Evolutionary conservation across 768 basidiomycete genomes (phyloP), one percentile per base, ranked within the genome.

Genomic region (Dioszegia hungarica): DNA sequence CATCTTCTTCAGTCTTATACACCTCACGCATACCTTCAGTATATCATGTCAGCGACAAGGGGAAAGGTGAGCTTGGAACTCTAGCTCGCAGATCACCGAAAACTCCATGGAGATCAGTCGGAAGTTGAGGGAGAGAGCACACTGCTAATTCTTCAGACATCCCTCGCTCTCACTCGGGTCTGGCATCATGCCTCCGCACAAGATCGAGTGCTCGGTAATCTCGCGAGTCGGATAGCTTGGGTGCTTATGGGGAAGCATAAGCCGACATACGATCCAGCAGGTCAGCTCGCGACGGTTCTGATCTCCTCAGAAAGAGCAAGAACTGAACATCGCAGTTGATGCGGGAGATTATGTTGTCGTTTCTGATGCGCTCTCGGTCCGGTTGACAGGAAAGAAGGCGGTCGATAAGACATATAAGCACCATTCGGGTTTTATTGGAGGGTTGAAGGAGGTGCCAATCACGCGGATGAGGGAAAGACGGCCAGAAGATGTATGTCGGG

Each of bases 211-310:
- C 81, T 98, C 17, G 95, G 95, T 73, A 90, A 93, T 80, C 82
- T 98, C 10, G 93, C 95, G 5, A 86, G 89, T 67, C 83, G 90
- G 33, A 95, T 99, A 66, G 94, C 95, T 2, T 83, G 90, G 56
- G 91, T 92, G 29, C 82, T 99, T 43, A 97, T 97, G 94, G 95
- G 94, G 72, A 99, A 98, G 79, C 92, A 98, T 77, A 99, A 98
- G 73, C 93, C 94, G 5, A 90, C 93, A 37, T 98, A 89, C 68
- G 91, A 98, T 77, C 90, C 90, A 10, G 82, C 86, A 63, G 84
- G 94, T 91, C 36, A 37, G 29, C 12, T 57, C 27, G 29, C 52
- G 19, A 5, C 20, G 31, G 46, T 39, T 44, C 41, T 46, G 19
- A 11, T 39, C 12, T 53, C 12, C 8, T 38, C 51, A 53, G 36